Base-by-base conservation (phyloP, 305 asterid genomes). In the Fraxinus sp. region DNA sequence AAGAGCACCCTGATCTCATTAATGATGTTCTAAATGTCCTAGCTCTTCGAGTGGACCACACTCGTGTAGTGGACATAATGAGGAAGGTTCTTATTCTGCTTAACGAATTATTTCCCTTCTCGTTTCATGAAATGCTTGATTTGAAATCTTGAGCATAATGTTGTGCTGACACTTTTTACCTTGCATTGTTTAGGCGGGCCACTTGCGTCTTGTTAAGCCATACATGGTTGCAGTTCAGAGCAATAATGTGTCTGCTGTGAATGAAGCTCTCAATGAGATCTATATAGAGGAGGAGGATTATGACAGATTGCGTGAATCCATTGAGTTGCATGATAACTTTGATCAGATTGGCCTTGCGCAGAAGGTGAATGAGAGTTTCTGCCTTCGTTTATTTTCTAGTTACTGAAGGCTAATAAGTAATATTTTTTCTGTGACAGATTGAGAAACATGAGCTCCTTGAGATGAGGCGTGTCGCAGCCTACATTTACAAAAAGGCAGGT, bases 221-320 rank as follows among this genome's bases (percentile, higher is more conserved):
- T 97, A 97, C 89, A 97, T 97, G 99, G 96, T 97, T 86, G 98
- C 99, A 4, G 99, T 97, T 81, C 99, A 97, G 91, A 97, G 99
- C 92, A 95, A 94, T 87, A 97, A 95, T 52, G 98, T 94, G 59
- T 93, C 99, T 83, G 98, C 99, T n/a, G 98, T 97, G 84, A 97
- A 97, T 79, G 99, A 97, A 90, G 97, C 98, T 82, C 94, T 97
- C 77, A 92, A 97, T 77, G 98, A 93, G 89, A 97, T 97, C 75
- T 97, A 97, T 86, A 98, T 94, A 4, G 99, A 95, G 87, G 99
- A 97, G 89, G 99, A 97, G 88, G 98, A 97, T 85, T 97, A 93
- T 84, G 99, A 95, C 64, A 93, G 97, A 82, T 90, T 97, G 36
- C 97, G 98, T 13, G 99, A 97, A 89, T 97, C 99, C 57, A 97